phyloP scores from a whole-genome alignment of 441 rosid genomes.

The Corymbia citriodora region DNA sequence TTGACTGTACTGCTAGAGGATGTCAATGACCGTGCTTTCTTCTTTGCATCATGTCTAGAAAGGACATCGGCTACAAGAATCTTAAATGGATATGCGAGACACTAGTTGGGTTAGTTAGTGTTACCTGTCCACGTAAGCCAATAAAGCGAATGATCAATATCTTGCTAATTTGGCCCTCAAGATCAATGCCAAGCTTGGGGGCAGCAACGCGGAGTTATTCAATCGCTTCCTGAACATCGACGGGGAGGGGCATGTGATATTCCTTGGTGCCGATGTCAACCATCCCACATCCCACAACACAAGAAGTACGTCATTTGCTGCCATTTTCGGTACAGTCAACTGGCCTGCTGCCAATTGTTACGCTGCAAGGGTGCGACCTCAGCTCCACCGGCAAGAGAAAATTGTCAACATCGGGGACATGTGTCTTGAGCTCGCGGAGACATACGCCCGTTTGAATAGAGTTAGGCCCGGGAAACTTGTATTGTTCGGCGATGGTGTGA shows the following conservation, averaged over 20 bases:
- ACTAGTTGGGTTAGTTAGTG: slow-evolving; percentile 14
- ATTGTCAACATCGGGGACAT: slow-evolving; percentile 53
- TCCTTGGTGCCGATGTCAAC: slow-evolving; percentile 83
- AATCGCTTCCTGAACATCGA: slow-evolving; percentile 42
- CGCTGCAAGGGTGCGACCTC: slow-evolving; percentile 59
- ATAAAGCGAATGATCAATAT: slow-evolving; percentile 45
- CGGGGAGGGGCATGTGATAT: slow-evolving; percentile 52
- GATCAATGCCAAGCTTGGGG: slow-evolving; percentile 89
- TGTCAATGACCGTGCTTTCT: slow-evolving; percentile 28
- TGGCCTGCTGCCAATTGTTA: slow-evolving; percentile 84
- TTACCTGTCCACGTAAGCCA: slow-evolving; percentile 42
- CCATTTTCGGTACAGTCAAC: slow-evolving; percentile 67
- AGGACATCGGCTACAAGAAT: slow-evolving; percentile 42
- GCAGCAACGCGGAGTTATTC: slow-evolving; percentile 65
- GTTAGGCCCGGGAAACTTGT: slow-evolving; percentile 50
- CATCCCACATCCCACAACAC: slow-evolving; percentile 56
- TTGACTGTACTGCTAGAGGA: slow-evolving; percentile 35
- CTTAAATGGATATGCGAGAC: background rate
- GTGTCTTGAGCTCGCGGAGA: slow-evolving; percentile 56
- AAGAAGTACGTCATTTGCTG: slow-evolving; percentile 74
- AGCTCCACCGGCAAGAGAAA: slow-evolving; percentile 47
- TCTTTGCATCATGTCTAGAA: slow-evolving; percentile 67
- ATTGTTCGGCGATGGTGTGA: slow-evolving; percentile 80
- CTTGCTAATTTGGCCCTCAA: slow-evolving; percentile 71
- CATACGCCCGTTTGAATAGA: slow-evolving; percentile 30